Conservation (phyloP, 306 rosid species). For the Cicer judaicum region DNA sequence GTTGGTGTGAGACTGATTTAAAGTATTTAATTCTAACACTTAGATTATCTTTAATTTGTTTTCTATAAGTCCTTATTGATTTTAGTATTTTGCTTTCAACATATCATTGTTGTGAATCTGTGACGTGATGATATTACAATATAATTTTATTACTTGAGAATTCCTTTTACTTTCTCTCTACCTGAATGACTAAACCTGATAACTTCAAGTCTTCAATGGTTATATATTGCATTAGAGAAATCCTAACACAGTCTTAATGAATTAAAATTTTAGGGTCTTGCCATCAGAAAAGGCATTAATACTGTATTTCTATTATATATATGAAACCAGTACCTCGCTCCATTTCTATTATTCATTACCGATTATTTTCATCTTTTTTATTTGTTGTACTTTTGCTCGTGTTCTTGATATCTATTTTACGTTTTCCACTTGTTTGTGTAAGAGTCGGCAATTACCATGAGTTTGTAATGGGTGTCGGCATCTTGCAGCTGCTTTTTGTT, state of each 20-base stretch:
- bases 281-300: conserved; percentile 5
- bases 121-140: background rate
- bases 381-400: background rate
- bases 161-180: conserved; percentile 9
- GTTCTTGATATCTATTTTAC: background rate
- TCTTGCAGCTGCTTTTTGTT: background rate
- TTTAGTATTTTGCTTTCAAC: background rate
- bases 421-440: conserved; percentile 8
- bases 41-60: conserved; percentile 5
- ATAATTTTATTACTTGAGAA: background rate
- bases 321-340: conserved; percentile 3
- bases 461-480: background rate
- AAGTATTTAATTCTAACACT: background rate
- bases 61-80: background rate
- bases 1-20: too few species aligned
- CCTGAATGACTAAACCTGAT: background rate
- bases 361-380: background rate
- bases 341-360: background rate
- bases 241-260: conserved; percentile 8
- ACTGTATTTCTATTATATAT: background rate
- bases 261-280: conserved; percentile 15
- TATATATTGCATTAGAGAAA: conserved; percentile 17
- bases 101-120: background rate
- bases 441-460: background rate
- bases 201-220: background rate